Base-by-base conservation (phyloP, 2,329 filamentous ascomycete species). In the Boeremia exigua region DNA sequence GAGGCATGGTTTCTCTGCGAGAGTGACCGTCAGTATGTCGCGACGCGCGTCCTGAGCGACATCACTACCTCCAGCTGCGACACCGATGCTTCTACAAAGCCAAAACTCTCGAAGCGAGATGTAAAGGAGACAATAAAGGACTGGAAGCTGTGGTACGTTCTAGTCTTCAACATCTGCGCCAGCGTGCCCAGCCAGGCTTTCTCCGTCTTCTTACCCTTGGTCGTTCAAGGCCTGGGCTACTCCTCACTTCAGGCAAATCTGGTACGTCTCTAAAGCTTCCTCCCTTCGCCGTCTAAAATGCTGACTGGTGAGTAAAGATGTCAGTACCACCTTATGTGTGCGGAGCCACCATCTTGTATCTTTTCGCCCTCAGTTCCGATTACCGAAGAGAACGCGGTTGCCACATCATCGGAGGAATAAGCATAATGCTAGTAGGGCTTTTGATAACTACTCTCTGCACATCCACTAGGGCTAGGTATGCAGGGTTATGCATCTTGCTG, bases 181-280 rank as follows among this genome's bases (percentile, higher is more conserved):
- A 19, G 80, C 77, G 10, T 72, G 66, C 27, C 70, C 68, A 44
- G 69, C 76, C 5, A 74, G 65, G 52, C 75, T 53, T 48, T 66
- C 62, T 51, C 79, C 11, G 78, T 82, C 29, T 74, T 76, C 10
- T 76, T 81, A 58, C 81, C 79, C 0, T 80, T 82, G 43, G 78
- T 80, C 0, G 78, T 82, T 1, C 77, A 79, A 1, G 60, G 60
- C 2, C 43, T 67, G n/a, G 59, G 60, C 14, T 63, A 62, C 30
- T 63, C 61, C 1, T 59, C 60, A 1, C 52, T 67, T 14, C 25
- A 55, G 14, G 59, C 65, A n/a, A 66, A 67, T 19, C 27, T 66
- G 50, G 64, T 64, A 55, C 5, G n/a, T 30, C 0, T 46, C 14
- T 25, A 4, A 8, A 14, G n/a, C 3, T 17, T 12, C 14, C 8